Evolutionary conservation across 495 filamentous ascomycete genomes (phyloP), one percentile per base, ranked within the genome.

Genomic region (Aspergillus kassunensis): DNA sequence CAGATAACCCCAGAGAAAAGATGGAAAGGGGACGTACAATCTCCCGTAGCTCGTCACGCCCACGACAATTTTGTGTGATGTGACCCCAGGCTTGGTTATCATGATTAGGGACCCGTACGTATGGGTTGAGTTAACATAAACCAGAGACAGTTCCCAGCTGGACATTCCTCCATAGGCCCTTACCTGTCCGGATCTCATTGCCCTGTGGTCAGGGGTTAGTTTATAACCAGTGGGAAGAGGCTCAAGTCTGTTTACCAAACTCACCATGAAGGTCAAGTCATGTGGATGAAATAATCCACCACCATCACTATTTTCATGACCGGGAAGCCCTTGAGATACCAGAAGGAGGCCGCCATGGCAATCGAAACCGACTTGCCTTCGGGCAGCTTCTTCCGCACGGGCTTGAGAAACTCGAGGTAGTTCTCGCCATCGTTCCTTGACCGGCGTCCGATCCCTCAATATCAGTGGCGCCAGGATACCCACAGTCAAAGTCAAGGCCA

Each of bases 81-180:
- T 65, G 1, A 76, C 71, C 7, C 75, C 74, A 0, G 75, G 74
- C 44, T 80, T 80, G 35, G 77, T 79, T 15, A 79, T 33, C 30
- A 33, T 33, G 30, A 33, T 11, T 33, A 33, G 30, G 30, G 30
- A 33, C 3, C 30, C 30, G 30, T 33, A 33, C 12, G 30, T 33
- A 6, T 33, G 30, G 6, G 30, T 33, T 33, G 30, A 33, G 12
- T 33, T 33, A 11, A 33, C 44, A 39, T 78, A 71, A 54, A 63
- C 5, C 70, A 59, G 0, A 75, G 66, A 49, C 71, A 75, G 54
- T 68, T 67, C 15, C 74, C 69, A 0, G 33, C 25, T 0, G 51
- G 51, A 49, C 75, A 79, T 11, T 71, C 73, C 6, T 42, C 27
- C 1, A 34, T 24, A 0, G 61, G 15, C 0, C 16, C 64, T n/a